Percentiles rank a stretch among this genome's conserved stretches.
Conservation (phyloP, 306 rosid species). For the Glycyrrhiza uralensis region DNA sequence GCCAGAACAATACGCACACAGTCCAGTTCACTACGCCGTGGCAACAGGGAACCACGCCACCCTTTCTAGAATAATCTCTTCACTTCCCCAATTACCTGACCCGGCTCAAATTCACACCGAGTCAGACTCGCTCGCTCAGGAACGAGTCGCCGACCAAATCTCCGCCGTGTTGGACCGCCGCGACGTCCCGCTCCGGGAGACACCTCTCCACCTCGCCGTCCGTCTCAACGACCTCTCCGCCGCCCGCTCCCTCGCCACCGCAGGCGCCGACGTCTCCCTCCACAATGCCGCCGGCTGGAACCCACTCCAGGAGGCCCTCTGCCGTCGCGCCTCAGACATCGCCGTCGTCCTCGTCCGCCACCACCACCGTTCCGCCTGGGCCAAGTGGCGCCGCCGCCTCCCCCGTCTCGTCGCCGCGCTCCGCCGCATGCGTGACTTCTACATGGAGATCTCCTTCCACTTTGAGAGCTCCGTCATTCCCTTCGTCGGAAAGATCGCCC, state of each 20-base stretch:
- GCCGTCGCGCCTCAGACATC: constrained; percentile 20
- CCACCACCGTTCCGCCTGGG: constrained; percentile 38
- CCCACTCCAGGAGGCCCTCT: constrained; percentile 44
- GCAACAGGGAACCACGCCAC: constrained; percentile 48
- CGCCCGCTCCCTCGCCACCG: not conserved
- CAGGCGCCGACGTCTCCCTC: constrained; percentile 59
- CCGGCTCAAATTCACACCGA: constrained; percentile 62
- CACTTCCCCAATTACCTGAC: constrained; percentile 71
- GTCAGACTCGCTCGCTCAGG: constrained; percentile 79
- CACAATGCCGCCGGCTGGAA: constrained; percentile 47
- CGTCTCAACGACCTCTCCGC: constrained; percentile 58
- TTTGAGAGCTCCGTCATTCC: constrained; percentile 98
- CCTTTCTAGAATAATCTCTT: constrained; percentile 55
- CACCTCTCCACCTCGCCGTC: constrained; percentile 90
- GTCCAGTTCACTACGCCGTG: constrained; percentile 85
- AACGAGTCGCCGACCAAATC: constrained; percentile 65
- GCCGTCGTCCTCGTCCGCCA: constrained; percentile 13
- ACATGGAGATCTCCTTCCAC: constrained; percentile 96
- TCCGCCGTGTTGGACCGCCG: constrained; percentile 77
- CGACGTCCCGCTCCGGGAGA: constrained; percentile 76
- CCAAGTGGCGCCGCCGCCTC: constrained; percentile 76
- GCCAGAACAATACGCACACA: constrained; percentile 62
- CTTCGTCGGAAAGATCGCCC: constrained; percentile 76
- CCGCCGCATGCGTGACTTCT: constrained; percentile 91
- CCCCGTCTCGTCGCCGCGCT: constrained; percentile 78